Base-by-base conservation (phyloP, 306 rosid species). In the Quercus engelmannii region DNA sequence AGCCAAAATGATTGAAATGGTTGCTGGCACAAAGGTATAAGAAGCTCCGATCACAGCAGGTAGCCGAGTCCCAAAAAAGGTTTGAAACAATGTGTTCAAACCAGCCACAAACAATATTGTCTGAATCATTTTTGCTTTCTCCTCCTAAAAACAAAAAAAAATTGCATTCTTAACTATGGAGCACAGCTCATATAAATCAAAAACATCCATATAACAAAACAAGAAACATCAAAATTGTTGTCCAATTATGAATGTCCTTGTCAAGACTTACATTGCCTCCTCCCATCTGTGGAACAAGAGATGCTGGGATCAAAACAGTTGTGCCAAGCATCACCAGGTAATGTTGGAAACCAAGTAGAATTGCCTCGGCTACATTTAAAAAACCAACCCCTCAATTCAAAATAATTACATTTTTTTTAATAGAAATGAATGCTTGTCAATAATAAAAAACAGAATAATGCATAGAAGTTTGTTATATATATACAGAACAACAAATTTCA, bases 271-370 rank as follows among this genome's bases (percentile, higher is more conserved):
- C 99, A 80, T 91, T 87, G 85, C 99, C 99, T 80, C 97, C 99
- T 85, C 97, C 99, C 97, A 94, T 94, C 56, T 92, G 99, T 23
- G 99, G 97, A 82, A 92, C 97, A 13, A 94, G 89, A 87, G 86
- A 88, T 80, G 93, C 83, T 2, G 99, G 99, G 74, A 94, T 94
- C 69, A 94, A 87, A 77, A 94, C 99, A 19, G 97, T 88, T 69
- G 99, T 94, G 33, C 99, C 99, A 63, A 94, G 95, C 98, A 94
- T 94, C 87, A 94, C 98, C 82, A 94, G 82, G 87, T 94, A 94
- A 84, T 94, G 98, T 83, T 94, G 99, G 88, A 94, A 94, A 67
- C 97, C 99, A 79, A 94, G 97, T 64, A 94, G 85, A 64, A 94
- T 94, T 19, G 99, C 99, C 87, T 94, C 99, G 52, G 97, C 99